A percentile compares a stretch with the other conserved stretches of the same genome.
Evolutionary conservation across 139 green algal genomes (phyloP).

Genomic region (Desmodesmus armatus): DNA sequence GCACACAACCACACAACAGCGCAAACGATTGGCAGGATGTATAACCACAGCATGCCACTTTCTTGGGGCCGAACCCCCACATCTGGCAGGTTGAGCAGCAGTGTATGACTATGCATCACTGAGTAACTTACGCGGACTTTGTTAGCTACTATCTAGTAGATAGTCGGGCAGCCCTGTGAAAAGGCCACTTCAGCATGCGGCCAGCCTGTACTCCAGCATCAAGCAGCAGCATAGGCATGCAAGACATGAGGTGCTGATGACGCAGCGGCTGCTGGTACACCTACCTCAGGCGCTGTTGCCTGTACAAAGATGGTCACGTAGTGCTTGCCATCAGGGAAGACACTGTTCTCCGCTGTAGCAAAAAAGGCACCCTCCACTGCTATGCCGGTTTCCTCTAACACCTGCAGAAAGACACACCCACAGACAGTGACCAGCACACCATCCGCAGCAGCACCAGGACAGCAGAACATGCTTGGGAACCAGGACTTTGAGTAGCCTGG

Average conservation of each 20-base stretch:
- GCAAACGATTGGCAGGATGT: background rate
- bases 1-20: background rate
- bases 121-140: background rate
- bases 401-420: background rate
- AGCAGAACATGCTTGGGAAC: background rate
- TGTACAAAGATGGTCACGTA: conserved; percentile 36
- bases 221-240: background rate
- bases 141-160: background rate
- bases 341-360: conserved; percentile 26
- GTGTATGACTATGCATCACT: background rate
- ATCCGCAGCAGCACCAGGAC: background rate
- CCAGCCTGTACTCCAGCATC: background rate
- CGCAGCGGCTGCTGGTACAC: background rate
- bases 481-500: background rate
- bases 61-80: background rate
- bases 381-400: conserved; percentile 13
- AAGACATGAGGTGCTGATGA: background rate
- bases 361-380: background rate
- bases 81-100: background rate
- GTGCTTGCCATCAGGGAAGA: conserved; percentile 18
- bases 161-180: background rate
- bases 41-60: background rate
- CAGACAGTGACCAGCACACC: background rate
- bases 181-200: background rate
- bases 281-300: background rate